phyloP scores from a whole-genome alignment of 2,329 filamentous ascomycete species.

The Botrytis medusae region DNA sequence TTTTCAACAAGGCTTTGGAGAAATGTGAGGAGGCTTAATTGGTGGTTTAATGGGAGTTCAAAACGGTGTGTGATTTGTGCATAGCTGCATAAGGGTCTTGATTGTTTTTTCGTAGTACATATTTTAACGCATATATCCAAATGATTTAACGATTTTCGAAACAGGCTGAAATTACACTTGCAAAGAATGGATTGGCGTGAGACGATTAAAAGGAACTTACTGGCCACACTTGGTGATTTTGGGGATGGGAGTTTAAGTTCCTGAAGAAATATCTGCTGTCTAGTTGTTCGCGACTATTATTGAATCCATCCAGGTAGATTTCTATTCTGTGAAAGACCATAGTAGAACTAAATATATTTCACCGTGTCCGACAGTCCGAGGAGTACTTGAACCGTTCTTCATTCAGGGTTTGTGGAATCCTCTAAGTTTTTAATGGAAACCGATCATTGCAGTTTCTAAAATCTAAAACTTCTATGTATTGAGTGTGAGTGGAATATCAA shows the following conservation, averaged over 20 bases:
- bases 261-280: neutral
- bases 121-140: constrained; percentile 7
- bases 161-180: neutral
- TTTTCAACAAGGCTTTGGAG: constrained; percentile 45
- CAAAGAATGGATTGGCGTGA: neutral
- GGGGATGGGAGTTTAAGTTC: neutral
- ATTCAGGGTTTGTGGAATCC: neutral
- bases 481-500: neutral
- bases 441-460: neutral
- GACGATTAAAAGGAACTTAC: neutral
- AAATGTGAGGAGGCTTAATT: constrained; percentile 18
- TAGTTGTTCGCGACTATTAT: neutral
- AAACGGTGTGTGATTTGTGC: neutral
- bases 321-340: too few relatives aligned
- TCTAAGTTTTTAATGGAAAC: too few relatives aligned
- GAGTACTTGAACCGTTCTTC: neutral
- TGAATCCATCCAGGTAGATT: neutral
- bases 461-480: neutral
- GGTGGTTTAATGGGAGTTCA: neutral
- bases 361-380: too few relatives aligned
- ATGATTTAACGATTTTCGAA: neutral
- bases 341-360: neutral
- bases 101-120: neutral
- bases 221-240: neutral
- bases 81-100: neutral